phyloP scores from a whole-genome alignment of 352 stramenopile genomes.

The Globisporangium carolinianum region DNA sequence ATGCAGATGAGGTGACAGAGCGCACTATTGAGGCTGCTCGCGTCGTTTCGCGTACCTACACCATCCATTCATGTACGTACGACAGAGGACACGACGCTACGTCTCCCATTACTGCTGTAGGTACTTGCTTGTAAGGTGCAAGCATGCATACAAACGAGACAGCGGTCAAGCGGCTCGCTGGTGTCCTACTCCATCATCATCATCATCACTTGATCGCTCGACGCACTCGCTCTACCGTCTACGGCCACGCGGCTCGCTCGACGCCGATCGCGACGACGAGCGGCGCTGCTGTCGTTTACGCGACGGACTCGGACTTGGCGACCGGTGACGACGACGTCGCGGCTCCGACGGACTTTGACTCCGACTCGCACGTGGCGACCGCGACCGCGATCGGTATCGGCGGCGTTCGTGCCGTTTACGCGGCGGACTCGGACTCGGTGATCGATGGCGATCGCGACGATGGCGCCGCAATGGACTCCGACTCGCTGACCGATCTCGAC shows the following conservation, averaged over 20 bases:
- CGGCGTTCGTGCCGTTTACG: too few relatives aligned
- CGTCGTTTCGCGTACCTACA: too few relatives aligned
- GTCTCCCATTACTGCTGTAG: too few relatives aligned
- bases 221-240: background rate
- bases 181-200: too few relatives aligned
- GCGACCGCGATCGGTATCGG: background rate
- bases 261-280: conserved; percentile 12
- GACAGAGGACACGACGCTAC: too few relatives aligned
- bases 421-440: conserved; percentile 1
- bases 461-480: conserved; percentile 2
- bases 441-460: conserved; percentile 3
- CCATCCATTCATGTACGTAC: too few relatives aligned
- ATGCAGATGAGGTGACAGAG: too few relatives aligned
- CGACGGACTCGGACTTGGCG: conserved; percentile 15
- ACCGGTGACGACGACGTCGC: conserved; percentile 12
- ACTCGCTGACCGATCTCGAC: conserved; percentile 4
- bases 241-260: conserved; percentile 1
- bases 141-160: too few relatives aligned
- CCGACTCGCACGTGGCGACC: background rate
- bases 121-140: too few relatives aligned
- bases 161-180: too few relatives aligned
- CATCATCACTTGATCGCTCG: too few relatives aligned
- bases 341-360: background rate
- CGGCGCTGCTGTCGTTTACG: conserved; percentile 16
- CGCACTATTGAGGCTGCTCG: too few relatives aligned